Percentiles rank a stretch among this genome's conserved stretches.
Evolutionary conservation across 805 yeast genomes (phyloP).

Genomic region (Zygoascus biomembranicola): DNA sequence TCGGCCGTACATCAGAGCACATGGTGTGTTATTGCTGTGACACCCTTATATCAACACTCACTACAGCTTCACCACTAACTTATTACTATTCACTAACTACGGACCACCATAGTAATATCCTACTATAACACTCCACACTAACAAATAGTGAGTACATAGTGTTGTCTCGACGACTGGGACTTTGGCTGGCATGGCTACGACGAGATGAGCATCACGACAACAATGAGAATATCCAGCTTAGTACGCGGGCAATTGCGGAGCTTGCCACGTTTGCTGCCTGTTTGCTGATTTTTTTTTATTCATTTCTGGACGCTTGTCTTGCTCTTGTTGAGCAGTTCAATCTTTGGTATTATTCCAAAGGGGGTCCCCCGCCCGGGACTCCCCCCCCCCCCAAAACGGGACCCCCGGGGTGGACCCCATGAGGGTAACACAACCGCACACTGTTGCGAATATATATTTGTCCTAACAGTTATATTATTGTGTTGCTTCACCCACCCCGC

Average conservation of each 20-base stretch:
- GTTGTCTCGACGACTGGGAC: not conserved
- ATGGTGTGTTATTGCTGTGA: not conserved
- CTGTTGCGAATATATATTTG: too few relatives aligned
- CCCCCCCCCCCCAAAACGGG: too few relatives aligned
- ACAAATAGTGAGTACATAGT: not conserved
- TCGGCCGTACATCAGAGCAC: not conserved
- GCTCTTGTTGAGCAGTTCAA: not conserved
- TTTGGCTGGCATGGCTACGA: not conserved
- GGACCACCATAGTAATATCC: not conserved
- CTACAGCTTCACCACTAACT: not conserved
- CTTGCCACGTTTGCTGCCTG: not conserved
- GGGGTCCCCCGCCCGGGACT: not conserved
- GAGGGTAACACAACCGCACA: too few relatives aligned
- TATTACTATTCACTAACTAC: not conserved
- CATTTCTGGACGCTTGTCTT: not conserved
- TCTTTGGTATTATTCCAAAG: not conserved
- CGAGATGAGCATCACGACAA: not conserved
- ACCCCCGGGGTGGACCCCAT: too few relatives aligned
- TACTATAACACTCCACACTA: not conserved
- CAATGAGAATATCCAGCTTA: not conserved
- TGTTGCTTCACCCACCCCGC: too few relatives aligned
- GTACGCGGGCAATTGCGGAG: not conserved
- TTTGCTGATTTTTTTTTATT: not conserved
- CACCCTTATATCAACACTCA: not conserved
- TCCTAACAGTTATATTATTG: too few relatives aligned